These are phyloP conservation scores for Hymenoscyphus salicellus DNA, from an alignment of 2,329 filamentous ascomycete genomes.

Conservation along the genomic window DNA sequence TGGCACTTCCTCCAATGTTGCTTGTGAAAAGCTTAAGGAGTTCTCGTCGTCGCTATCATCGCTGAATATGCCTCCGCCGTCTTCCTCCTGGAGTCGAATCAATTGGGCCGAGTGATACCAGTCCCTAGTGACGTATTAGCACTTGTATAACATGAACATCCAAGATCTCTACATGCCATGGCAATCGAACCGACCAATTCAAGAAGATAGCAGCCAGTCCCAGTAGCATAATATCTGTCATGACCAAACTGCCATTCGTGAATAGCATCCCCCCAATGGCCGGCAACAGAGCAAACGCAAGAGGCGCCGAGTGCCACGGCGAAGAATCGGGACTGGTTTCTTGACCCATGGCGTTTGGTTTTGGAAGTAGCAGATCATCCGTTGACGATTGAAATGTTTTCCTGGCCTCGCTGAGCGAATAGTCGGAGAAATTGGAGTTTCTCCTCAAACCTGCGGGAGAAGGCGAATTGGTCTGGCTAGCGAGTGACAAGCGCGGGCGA, in stretches of 20 bases:
- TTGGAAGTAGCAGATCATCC: conserved; percentile 64
- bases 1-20: conserved; percentile 30
- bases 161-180: conserved; percentile 61
- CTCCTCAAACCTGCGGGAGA: conserved; percentile 46
- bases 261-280: conserved; percentile 83
- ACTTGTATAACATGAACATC: conserved; percentile 1
- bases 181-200: conserved; percentile 86
- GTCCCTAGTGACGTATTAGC: conserved; percentile 46
- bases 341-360: conserved; percentile 41
- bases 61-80: conserved; percentile 36
- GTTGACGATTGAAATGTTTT: conserved; percentile 63
- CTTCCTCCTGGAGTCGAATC: conserved; percentile 53
- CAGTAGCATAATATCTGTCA: conserved; percentile 81
- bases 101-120: conserved; percentile 74
- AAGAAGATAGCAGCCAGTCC: conserved; percentile 79
- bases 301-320: conserved; percentile 74
- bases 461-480: conserved; percentile 2
- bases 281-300: conserved; percentile 80
- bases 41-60: conserved; percentile 48
- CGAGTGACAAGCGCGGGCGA: background rate
- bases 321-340: conserved; percentile 53
- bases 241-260: conserved; percentile 75
- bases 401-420: conserved; percentile 65
- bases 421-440: conserved; percentile 77
- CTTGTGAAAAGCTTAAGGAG: conserved; percentile 27